Evolutionary conservation across 495 filamentous ascomycete species (phyloP), one percentile per base, ranked within the genome.

Genomic region (Xylaria venustula): DNA sequence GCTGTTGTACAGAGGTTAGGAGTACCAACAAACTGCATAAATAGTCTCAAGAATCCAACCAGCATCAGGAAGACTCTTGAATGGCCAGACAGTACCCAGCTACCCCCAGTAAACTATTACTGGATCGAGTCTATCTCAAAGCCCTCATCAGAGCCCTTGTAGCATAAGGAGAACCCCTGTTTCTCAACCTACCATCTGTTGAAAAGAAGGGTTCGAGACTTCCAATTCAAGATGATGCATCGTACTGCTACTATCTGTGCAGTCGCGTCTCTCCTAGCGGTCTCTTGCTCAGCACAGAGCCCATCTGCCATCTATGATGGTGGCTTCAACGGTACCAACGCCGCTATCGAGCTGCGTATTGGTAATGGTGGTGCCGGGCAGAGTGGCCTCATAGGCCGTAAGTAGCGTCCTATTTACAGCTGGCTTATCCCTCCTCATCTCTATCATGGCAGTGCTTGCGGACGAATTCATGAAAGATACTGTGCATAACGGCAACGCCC

Each of bases 331-430:
- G 25, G 44, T 34, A 62, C 63, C 59, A 62, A 42, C 57, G 73
- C 37, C 40, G 15, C 54, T 7, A 61, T 61, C 7, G 40, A 26
- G 48, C 56, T 67, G 3, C 65, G 73, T 7, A 75, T 78, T 56
- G 75, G 71, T 7, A 78, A 72, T 50, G 75, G 75, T 14, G 75
- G 73, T 40, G 73, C 75, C 32, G 76, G 75, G 20, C 73, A 76
- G 44, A 74, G 68, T 22, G 75, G 76, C 25, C 64, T 77, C 7
- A 61, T 76, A 1, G 58, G 67, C 54, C 66, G 73, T 74, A 66
- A 17, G 48, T 19, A 14, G 28, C 22, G 7, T 30, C 25, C 20
- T 37, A 4, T 22, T 20, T 2, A 3, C 1, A 11, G 5, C 42
- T 6, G 11, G 5, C 3, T 6, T 22, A 20, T 45, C 22, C n/a